Percentiles rank a stretch among this genome's conserved stretches.
Evolutionary conservation across 2,329 filamentous ascomycete genomes (phyloP).

Genomic region (Harringtonia lauricola): DNA sequence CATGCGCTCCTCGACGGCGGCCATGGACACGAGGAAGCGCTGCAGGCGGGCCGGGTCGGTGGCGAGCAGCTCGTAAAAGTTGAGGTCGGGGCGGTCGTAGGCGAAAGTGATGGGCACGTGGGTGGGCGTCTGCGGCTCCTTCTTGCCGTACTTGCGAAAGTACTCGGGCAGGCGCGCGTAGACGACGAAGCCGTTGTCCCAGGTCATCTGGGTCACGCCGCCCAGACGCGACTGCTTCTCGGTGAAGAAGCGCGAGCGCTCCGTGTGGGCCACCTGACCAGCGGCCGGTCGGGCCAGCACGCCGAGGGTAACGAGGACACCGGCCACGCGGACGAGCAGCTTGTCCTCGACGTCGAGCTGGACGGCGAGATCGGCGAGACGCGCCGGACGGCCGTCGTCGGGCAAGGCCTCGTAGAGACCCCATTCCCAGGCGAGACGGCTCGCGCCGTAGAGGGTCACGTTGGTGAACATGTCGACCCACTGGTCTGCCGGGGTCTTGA

Average conservation of each 20-base stretch:
- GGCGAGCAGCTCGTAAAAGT: slow-evolving; percentile 21
- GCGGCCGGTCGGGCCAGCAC: slow-evolving; percentile 12
- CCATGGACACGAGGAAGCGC: slow-evolving; percentile 20
- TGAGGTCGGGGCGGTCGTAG: slow-evolving; percentile 16
- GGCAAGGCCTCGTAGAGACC: slow-evolving; percentile 20
- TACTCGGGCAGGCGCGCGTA: slow-evolving; percentile 17
- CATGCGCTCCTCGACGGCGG: slow-evolving; percentile 12
- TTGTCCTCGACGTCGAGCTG: slow-evolving; percentile 16
- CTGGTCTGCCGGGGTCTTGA: slow-evolving; percentile 10
- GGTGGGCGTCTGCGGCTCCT: slow-evolving; percentile 17
- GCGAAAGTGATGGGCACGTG: slow-evolving; percentile 19
- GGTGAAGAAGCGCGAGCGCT: slow-evolving; percentile 11
- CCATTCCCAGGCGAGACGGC: slow-evolving; percentile 21
- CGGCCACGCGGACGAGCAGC: slow-evolving; percentile 11
- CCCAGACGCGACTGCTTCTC: slow-evolving; percentile 6
- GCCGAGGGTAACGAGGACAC: slow-evolving; percentile 12
- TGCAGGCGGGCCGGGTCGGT: slow-evolving; percentile 13
- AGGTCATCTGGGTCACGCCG: slow-evolving; percentile 10
- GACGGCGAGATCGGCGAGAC: slow-evolving; percentile 17
- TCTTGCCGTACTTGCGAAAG: slow-evolving; percentile 20
- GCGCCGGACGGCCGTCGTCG: slow-evolving; percentile 14
- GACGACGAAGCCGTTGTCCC: slow-evolving; percentile 15
- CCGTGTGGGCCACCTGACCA: slow-evolving; percentile 15
- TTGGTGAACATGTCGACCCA: slow-evolving; percentile 5
- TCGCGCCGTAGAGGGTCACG: slow-evolving; percentile 11